Base-by-base conservation (phyloP, 768 basidiomycete genomes). In the Cantharellus anzutake region DNA sequence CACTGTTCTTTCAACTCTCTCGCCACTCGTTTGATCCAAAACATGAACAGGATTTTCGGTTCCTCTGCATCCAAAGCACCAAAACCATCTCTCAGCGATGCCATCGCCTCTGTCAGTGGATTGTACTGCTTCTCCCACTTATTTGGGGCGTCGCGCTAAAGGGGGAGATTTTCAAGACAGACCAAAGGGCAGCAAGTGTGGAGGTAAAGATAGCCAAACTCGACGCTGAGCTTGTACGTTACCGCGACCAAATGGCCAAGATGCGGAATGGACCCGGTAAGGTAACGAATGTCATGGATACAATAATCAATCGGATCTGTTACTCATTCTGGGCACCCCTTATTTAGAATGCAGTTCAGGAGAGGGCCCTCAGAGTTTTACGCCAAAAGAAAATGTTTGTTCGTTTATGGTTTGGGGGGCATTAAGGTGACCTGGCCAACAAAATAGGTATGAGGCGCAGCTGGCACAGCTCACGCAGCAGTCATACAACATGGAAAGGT, bases 141-240 rank as follows among this genome's bases (percentile, higher is more conserved):
- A 37, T 51, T 16, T 35, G 20, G 57, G 5, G 3, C 59, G 59
- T 0, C 39, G 14, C 20, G 60, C 57, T 7, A 51, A 11, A 48
- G 3, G 11, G 38, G 42, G 55, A 35, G 35, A 42, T 42, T 3
- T n/a, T 34, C 51, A 63, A 96, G 92, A 96, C 91, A 68, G 93
- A 97, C 69, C 70, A 79, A 0, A 82, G 93, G 58, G 78, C 89
- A 69, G 81, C 82, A 37, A 82, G 86, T 7, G 86, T 96, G 63
- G 92, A 99, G 70, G 93, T 97, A 69, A 99, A 98, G 75, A 75
- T 99, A 65, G 86, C 84, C 73, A 99, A 98, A 70, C 78, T 99
- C 38, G 93, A 98, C 67, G 93, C 83, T 3, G 96, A 99, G 68
- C 78, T 99, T 20, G 76, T 75, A 55, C 76, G 86, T 42, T 97